These are phyloP conservation scores for Dictyostelium capitatum DNA, from an alignment of 78 protist species.

Conservation along the genomic window DNA sequence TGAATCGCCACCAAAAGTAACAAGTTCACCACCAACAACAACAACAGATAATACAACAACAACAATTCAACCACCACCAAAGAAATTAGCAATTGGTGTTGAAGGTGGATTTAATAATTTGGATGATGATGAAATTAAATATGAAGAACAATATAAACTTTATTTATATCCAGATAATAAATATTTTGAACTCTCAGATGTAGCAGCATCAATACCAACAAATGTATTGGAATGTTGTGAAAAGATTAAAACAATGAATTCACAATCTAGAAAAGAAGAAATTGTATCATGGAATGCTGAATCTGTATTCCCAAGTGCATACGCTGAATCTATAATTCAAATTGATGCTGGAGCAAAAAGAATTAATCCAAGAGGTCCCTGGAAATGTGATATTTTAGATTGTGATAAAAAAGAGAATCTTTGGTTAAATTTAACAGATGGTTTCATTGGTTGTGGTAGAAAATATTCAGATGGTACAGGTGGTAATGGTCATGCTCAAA, in stretches of 20 bases:
- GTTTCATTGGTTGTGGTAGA: constrained; percentile 95
- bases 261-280: constrained; percentile 35
- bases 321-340: constrained; percentile 87
- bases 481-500: constrained; percentile 94
- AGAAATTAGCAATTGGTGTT: constrained; percentile 88
- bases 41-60: neutral
- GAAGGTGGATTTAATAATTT: constrained; percentile 72
- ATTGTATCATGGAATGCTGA: constrained; percentile 77
- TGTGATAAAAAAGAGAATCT: constrained; percentile 86
- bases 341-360: constrained; percentile 67
- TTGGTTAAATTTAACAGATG: constrained; percentile 96
- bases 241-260: constrained; percentile 28
- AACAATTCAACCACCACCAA: constrained; percentile 70
- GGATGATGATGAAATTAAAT: constrained; percentile 29
- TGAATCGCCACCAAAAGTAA: neutral
- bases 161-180: constrained; percentile 40
- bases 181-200: constrained; percentile 21
- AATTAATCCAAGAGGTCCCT: constrained; percentile 80
- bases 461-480: constrained; percentile 90
- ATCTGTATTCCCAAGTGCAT: constrained; percentile 53
- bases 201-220: constrained; percentile 33
- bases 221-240: constrained; percentile 11
- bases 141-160: constrained; percentile 59
- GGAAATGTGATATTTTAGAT: constrained; percentile 37
- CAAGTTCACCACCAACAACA: neutral